Conservation (phyloP, 345 rosid species). For the Moringa oleifera region DNA sequence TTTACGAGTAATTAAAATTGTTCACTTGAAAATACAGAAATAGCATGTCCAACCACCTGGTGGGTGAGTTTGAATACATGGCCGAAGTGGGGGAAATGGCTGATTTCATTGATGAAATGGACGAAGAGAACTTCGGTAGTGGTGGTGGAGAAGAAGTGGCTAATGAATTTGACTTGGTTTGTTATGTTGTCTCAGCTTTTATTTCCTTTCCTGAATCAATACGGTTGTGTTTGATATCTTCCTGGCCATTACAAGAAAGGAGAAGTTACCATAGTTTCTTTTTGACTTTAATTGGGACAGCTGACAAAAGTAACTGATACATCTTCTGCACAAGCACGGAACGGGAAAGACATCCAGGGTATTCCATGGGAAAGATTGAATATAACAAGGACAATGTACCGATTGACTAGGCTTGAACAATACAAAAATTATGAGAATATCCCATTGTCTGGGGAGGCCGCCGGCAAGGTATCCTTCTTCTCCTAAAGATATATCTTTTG, state of each 20-base stretch:
- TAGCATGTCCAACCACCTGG: slow-evolving; percentile 25
- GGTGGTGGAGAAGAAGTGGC: slow-evolving; percentile 20
- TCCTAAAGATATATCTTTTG: neutral
- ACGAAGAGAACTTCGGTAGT: slow-evolving; percentile 21
- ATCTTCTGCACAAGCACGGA: slow-evolving; percentile 48
- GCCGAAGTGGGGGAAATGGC: slow-evolving; percentile 26
- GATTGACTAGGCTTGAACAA: slow-evolving; percentile 58
- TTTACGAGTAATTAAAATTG: neutral
- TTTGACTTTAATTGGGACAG: slow-evolving; percentile 13
- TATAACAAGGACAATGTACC: slow-evolving; percentile 47
- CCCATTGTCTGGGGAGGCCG: slow-evolving; percentile 37
- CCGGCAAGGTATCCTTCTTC: slow-evolving; percentile 31
- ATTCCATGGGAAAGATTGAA: slow-evolving; percentile 66
- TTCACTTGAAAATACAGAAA: slow-evolving; percentile 11
- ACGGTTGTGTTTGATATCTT: neutral
- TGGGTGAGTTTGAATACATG: slow-evolving; percentile 24
- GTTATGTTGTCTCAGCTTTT: neutral
- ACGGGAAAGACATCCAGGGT: slow-evolving; percentile 66
- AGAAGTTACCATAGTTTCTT: neutral
- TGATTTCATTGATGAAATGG: slow-evolving; percentile 29
- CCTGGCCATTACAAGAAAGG: neutral
- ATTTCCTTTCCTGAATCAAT: neutral
- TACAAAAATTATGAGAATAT: slow-evolving; percentile 57
- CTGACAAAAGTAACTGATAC: slow-evolving; percentile 43
- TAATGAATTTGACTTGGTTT: slow-evolving; percentile 32